Evolutionary conservation across 768 basidiomycete genomes (phyloP).

Genomic region (Lenzites betulinus): DNA sequence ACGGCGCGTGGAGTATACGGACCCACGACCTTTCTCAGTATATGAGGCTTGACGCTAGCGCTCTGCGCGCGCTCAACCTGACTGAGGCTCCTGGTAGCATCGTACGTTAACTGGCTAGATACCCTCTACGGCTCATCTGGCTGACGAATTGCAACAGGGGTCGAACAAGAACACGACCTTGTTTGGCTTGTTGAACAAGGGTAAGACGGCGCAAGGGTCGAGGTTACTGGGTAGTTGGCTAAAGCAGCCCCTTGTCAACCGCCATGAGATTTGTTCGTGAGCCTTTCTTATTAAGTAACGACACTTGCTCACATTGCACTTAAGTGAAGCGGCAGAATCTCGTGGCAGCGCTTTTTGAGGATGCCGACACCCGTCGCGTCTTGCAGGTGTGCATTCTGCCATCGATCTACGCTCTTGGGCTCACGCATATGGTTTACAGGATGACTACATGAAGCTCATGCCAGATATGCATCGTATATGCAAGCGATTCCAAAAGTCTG

Average conservation of each 20-base stretch:
- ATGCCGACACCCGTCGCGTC: constrained; percentile 65
- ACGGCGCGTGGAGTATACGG: constrained; percentile 75
- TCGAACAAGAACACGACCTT: constrained; percentile 83
- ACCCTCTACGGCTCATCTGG: not conserved
- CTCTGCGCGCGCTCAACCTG: constrained; percentile 85
- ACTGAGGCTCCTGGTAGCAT: constrained; percentile 67
- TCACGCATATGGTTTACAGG: constrained; percentile 42
- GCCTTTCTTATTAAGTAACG: not conserved
- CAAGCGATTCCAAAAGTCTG: constrained; percentile 86
- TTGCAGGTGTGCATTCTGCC: constrained; percentile 61
- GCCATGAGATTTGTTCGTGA: constrained; percentile 86
- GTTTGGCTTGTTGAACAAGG: constrained; percentile 88
- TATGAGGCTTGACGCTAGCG: constrained; percentile 96
- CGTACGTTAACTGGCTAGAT: constrained; percentile 17
- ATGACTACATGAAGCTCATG: constrained; percentile 86
- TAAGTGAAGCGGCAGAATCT: constrained; percentile 84
- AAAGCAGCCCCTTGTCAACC: constrained; percentile 92
- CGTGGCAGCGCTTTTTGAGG: constrained; percentile 84
- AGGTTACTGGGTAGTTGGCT: constrained; percentile 89
- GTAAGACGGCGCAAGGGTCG: constrained; percentile 94
- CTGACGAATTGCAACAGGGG: constrained; percentile 39
- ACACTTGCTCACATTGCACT: not conserved
- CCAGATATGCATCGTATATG: constrained; percentile 92
- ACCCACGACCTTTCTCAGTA: constrained; percentile 92
- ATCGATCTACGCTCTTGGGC: not conserved